These are phyloP conservation scores for Pseudoneurospora amorphoporcata DNA, from an alignment of 495 filamentous ascomycete genomes.

Conservation along the genomic window DNA sequence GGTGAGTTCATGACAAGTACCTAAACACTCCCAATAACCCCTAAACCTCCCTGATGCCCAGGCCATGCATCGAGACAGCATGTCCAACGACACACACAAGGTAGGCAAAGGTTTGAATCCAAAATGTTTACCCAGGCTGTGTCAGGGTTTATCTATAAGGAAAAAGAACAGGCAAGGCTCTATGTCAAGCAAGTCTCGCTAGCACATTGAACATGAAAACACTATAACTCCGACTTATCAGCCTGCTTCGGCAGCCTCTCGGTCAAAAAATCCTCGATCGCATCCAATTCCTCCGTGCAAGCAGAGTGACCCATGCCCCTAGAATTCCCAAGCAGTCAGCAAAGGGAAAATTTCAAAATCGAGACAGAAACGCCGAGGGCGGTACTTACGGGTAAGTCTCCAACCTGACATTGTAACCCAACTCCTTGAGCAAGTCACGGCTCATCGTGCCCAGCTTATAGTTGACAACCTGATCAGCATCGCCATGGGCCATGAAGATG, in stretches of 20 bases:
- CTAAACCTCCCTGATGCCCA: background rate
- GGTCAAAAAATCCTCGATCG: constrained; percentile 68
- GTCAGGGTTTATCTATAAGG: background rate
- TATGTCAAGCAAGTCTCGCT: background rate
- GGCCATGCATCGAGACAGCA: background rate
- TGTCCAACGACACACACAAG: background rate
- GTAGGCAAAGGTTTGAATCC: background rate
- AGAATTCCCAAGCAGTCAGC: constrained; percentile 5
- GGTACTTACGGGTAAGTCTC: constrained; percentile 59
- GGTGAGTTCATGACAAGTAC: background rate
- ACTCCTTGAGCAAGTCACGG: constrained; percentile 47
- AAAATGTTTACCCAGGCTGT: background rate
- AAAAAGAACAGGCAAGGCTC: background rate
- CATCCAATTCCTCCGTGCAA: constrained; percentile 66
- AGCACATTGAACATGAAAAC: background rate
- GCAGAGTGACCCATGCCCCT: constrained; percentile 70
- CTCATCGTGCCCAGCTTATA: constrained; percentile 57
- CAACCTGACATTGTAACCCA: constrained; percentile 64
- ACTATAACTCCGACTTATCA: constrained; percentile 32
- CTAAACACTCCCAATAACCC: background rate
- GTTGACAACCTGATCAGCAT: constrained; percentile 59
- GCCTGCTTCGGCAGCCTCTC: constrained; percentile 47
- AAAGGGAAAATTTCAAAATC: background rate
- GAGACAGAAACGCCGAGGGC: background rate
- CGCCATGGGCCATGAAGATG: constrained; percentile 82